Evolutionary conservation across 352 stramenopile species (phyloP).

Genomic region (Pythium grandisporangium): DNA sequence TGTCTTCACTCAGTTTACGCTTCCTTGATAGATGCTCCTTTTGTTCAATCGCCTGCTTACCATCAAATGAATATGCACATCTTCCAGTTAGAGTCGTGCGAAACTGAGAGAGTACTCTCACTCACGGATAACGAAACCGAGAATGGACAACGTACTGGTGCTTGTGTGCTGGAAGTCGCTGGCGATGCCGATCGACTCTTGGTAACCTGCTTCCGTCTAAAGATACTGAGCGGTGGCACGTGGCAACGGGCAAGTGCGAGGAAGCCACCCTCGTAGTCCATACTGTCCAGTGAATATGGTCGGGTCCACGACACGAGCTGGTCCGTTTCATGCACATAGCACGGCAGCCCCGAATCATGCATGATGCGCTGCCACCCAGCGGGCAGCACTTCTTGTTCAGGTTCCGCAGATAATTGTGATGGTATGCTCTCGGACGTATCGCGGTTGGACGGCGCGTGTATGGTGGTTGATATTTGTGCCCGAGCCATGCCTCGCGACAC

Average conservation of each 20-base stretch:
- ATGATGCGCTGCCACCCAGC: constrained; percentile 47
- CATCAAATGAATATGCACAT: too few relatives aligned
- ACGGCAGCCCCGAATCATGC: constrained; percentile 60
- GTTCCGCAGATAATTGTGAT: constrained; percentile 3
- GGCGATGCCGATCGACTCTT: too few relatives aligned
- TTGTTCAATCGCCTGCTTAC: too few relatives aligned
- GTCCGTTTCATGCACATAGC: constrained; percentile 48
- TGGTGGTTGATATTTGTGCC: background rate
- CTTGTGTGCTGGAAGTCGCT: too few relatives aligned
- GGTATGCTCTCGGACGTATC: background rate
- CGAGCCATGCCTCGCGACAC: background rate
- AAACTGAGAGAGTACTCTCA: too few relatives aligned
- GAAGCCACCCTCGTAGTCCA: constrained; percentile 20
- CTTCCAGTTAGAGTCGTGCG: too few relatives aligned
- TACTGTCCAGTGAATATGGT: constrained; percentile 44
- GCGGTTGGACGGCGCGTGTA: background rate
- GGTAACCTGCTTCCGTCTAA: constrained; percentile 13
- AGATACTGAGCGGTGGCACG: constrained; percentile 60
- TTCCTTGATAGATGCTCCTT: too few relatives aligned
- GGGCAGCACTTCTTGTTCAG: constrained; percentile 28
- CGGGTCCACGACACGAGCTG: constrained; percentile 61
- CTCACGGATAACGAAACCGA: too few relatives aligned
- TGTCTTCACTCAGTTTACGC: too few relatives aligned
- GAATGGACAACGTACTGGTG: too few relatives aligned
- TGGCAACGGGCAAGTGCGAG: constrained; percentile 37